phyloP scores from a whole-genome alignment of 441 rosid species.

The Cnidoscolus chayamansa region DNA sequence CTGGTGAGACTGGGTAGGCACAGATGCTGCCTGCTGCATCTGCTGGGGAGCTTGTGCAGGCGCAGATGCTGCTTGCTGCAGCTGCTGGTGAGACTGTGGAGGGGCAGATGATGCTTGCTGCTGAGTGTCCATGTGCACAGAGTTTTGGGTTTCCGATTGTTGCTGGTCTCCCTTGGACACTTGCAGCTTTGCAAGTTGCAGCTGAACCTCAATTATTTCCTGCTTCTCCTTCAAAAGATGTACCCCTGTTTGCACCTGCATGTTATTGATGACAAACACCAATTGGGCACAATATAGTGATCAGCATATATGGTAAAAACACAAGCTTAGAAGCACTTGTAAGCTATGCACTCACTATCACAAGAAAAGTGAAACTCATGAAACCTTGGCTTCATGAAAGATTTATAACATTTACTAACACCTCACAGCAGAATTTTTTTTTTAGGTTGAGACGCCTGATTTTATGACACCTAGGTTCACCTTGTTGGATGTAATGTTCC shows the following conservation, averaged over 20 bases:
- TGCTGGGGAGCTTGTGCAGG: slow-evolving; percentile 47
- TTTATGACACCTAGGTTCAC: background rate
- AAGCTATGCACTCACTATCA: background rate
- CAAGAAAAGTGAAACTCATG: background rate
- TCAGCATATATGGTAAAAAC: background rate
- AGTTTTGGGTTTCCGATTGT: slow-evolving; percentile 42
- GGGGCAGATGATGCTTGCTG: slow-evolving; percentile 52
- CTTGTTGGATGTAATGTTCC: background rate
- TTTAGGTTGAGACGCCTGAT: background rate
- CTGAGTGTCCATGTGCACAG: slow-evolving; percentile 38
- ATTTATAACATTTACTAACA: background rate
- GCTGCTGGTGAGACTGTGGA: slow-evolving; percentile 45
- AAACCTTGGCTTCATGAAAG: background rate
- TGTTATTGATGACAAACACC: slow-evolving; percentile 11
- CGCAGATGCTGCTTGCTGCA: slow-evolving; percentile 47
- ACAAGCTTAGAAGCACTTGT: background rate
- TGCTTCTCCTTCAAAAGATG: slow-evolving; percentile 71
- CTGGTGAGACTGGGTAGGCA: slow-evolving; percentile 36
- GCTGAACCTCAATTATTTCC: slow-evolving; percentile 59
- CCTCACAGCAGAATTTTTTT: no score
- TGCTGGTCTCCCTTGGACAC: slow-evolving; percentile 44
- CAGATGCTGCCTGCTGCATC: slow-evolving; percentile 38
- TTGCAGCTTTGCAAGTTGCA: slow-evolving; percentile 62
- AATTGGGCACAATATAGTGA: background rate
- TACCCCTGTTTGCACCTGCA: slow-evolving; percentile 78